These are phyloP conservation scores for Phytophthora capsici DNA, from an alignment of 352 stramenopile genomes.

Conservation along the genomic window DNA sequence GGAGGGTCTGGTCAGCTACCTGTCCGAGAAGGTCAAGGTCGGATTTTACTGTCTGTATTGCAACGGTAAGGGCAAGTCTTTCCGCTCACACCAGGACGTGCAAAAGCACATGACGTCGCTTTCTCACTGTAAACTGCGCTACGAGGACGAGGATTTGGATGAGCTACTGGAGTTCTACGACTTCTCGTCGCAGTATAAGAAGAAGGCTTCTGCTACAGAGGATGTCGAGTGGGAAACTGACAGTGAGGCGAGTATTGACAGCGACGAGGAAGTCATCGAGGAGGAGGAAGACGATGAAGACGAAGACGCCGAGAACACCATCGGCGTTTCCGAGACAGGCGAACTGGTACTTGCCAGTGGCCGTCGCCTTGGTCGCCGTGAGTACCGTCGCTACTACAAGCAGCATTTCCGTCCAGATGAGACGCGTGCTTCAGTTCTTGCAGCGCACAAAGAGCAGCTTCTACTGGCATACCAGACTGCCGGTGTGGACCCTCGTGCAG, in stretches of 20 bases:
- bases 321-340: constrained; percentile 88
- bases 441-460: constrained; percentile 79
- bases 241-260: constrained; percentile 77
- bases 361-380: constrained; percentile 85
- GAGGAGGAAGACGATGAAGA: constrained; percentile 57
- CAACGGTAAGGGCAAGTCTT: constrained; percentile 91
- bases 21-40: constrained; percentile 96
- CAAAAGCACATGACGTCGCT: constrained; percentile 96
- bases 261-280: constrained; percentile 77
- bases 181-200: constrained; percentile 87
- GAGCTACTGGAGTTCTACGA: constrained; percentile 93
- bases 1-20: constrained; percentile 92
- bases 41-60: constrained; percentile 96
- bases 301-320: constrained; percentile 53
- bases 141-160: constrained; percentile 91
- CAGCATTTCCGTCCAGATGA: constrained; percentile 88
- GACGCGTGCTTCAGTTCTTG: constrained; percentile 72
- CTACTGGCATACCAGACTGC: constrained; percentile 78
- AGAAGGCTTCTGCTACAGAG: constrained; percentile 33
- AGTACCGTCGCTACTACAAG: constrained; percentile 92
- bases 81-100: constrained; percentile 88
- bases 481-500: constrained; percentile 61
- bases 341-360: constrained; percentile 90
- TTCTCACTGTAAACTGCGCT: constrained; percentile 92
- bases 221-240: constrained; percentile 83